Evolutionary conservation across 495 filamentous ascomycete species (phyloP), one percentile per base, ranked within the genome.

Genomic region (Lentithecium fluviatile): DNA sequence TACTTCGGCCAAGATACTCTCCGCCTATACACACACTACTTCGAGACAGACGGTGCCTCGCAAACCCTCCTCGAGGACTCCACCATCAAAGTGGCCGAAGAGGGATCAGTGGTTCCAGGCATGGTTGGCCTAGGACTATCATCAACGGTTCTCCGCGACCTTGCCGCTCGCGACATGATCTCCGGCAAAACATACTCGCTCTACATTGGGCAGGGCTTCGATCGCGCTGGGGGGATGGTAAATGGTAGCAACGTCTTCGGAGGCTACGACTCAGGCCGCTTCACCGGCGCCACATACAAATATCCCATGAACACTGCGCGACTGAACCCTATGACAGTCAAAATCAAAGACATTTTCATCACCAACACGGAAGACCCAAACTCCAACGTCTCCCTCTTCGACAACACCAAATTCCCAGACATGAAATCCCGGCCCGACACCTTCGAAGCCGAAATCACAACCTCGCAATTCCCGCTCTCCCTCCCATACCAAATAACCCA

Each of bases 1-100:
- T 38, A 17, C 36, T 67, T 56, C 47, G 70, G 61, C 21, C 45
- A 62, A 17, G 70, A 73, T 24, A 52, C 32, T 13, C 2, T 70
- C 21, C 71, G 65, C 42, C 56, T 73, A 10, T 73, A 71, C 58
- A 73, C 71, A 1, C 71, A 73, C 38, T 73, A 58, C 53, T 71
- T 71, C 69, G 67, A 71, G 42, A 56, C 63, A 12, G 64, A 70
- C 36, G 59, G 64, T 0, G 69, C 71, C 20, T 65, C 49, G 13
- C 59, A 66, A 40, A 73, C 55, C 0, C 36, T 58, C 12, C 17
- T 73, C 7, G 29, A 36, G 10, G 58, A 70, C 20, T 65, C 65
- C 42, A 64, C 71, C 26, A 37, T 71, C 24, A 59, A 61, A 19
- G 51, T 73, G 17, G 65, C 63, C 42, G 50, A 23, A 17, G 46